Conservation (phyloP, 2,329 filamentous ascomycete genomes). For the Zopfia rhizophila region DNA sequence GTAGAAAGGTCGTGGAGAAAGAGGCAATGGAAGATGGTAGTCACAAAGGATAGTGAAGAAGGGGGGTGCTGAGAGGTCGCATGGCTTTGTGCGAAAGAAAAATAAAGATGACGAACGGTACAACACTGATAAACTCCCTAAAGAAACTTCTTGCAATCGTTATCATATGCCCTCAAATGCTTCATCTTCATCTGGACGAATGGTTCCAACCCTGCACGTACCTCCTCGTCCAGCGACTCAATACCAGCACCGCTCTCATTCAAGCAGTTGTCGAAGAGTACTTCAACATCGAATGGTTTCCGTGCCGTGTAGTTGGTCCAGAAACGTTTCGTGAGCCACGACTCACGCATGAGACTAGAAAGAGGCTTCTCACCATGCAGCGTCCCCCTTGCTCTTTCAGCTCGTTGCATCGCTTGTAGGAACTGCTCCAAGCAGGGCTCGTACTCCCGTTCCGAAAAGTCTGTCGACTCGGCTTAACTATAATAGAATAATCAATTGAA, state of each 20-base stretch:
- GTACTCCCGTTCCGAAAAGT: too few relatives aligned
- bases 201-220: conserved; percentile 8
- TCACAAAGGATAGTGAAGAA: too few relatives aligned
- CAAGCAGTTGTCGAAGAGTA: conserved; percentile 12
- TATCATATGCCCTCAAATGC: conserved; percentile 13
- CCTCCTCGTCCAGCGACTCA: conserved; percentile 13
- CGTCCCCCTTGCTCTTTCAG: conserved; percentile 22
- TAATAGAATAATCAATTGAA: too few relatives aligned
- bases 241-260: conserved; percentile 9
- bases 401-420: conserved; percentile 45
- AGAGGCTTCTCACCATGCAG: conserved; percentile 15
- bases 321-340: conserved; percentile 46
- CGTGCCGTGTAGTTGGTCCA: conserved; percentile 10
- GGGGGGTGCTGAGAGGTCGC: too few relatives aligned
- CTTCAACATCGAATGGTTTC: conserved; percentile 13
- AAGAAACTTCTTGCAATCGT: conserved; percentile 8
- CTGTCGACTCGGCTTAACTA: too few relatives aligned
- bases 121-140: too few relatives aligned
- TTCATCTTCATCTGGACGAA: conserved; percentile 19
- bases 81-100: too few relatives aligned
- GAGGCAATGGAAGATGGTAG: too few relatives aligned
- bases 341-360: conserved; percentile 47
- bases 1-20: too few relatives aligned
- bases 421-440: conserved; percentile 51
- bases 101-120: too few relatives aligned